phyloP scores from a whole-genome alignment of 768 basidiomycete species.

The Phlebiopsis flavidoalba region DNA sequence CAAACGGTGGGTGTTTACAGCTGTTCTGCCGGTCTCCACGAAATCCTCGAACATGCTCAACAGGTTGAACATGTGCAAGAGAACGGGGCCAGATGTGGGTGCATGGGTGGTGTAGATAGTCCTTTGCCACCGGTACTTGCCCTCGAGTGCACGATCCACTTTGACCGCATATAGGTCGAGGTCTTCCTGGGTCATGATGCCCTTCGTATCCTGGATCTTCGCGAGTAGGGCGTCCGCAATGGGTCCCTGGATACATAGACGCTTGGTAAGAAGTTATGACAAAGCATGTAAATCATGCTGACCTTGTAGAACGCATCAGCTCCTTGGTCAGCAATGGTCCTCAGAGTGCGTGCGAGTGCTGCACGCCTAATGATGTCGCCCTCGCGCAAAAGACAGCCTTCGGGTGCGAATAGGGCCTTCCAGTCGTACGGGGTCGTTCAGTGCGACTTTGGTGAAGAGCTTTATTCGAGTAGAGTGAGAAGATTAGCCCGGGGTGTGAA shows the following conservation, averaged over 20 bases:
- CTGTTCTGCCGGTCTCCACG: slow-evolving; percentile 43
- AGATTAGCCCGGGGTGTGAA: not conserved
- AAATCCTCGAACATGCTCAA: slow-evolving; percentile 67
- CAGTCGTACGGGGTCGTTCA: slow-evolving; percentile 69
- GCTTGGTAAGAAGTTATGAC: not conserved
- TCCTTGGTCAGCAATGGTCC: slow-evolving; percentile 69
- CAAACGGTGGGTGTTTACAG: slow-evolving; percentile 69
- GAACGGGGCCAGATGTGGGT: slow-evolving; percentile 84
- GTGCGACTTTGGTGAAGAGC: slow-evolving; percentile 49
- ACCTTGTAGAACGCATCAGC: slow-evolving; percentile 81
- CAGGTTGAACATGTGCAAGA: slow-evolving; percentile 89
- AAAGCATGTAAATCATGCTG: slow-evolving; percentile 3
- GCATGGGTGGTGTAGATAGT: slow-evolving; percentile 82
- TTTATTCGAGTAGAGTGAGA: not conserved
- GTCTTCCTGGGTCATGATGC: slow-evolving; percentile 75
- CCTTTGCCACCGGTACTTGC: slow-evolving; percentile 62
- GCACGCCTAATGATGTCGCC: slow-evolving; percentile 70
- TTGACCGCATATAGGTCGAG: slow-evolving; percentile 64
- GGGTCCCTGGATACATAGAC: slow-evolving; percentile 46
- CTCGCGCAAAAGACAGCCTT: slow-evolving; percentile 62
- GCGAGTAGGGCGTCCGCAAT: slow-evolving; percentile 76
- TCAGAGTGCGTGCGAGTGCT: slow-evolving; percentile 76
- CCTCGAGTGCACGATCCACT: slow-evolving; percentile 68
- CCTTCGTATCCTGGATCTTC: slow-evolving; percentile 69
- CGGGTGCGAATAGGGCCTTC: slow-evolving; percentile 77